phyloP scores from a whole-genome alignment of 2,329 filamentous ascomycete genomes.

The Alternaria solani region DNA sequence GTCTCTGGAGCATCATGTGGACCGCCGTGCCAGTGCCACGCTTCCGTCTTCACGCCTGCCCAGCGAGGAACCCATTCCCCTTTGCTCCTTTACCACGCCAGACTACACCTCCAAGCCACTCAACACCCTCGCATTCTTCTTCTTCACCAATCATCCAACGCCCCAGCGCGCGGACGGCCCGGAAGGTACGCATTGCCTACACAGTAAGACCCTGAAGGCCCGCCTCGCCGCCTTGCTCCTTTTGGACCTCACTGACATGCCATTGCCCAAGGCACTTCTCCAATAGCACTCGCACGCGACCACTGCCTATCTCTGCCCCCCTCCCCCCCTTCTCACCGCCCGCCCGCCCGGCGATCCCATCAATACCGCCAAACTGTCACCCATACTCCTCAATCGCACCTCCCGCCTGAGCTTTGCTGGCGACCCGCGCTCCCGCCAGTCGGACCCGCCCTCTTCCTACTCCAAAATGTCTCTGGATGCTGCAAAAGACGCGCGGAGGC shows the following conservation, averaged over 20 bases:
- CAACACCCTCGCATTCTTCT: conserved; percentile 7
- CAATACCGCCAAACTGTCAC: conserved; percentile 96
- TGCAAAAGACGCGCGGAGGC: conserved; percentile 74
- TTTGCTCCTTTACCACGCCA: conserved; percentile 1
- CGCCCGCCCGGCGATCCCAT: conserved; percentile 11
- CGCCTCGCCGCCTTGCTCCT: conserved; percentile 17
- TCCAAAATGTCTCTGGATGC: conserved; percentile 46
- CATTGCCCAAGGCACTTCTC: conserved; percentile 1
- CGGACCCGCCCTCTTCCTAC: conserved; percentile 34
- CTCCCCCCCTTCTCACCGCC: neutral
- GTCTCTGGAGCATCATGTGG: conserved; percentile 23
- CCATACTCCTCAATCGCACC: conserved; percentile 86
- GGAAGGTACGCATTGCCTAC: conserved; percentile 37
- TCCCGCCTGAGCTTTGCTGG: conserved; percentile 81
- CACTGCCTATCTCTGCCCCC: conserved; percentile 6
- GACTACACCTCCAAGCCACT: neutral
- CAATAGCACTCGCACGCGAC: conserved; percentile 5
- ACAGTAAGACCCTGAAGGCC: conserved; percentile 39
- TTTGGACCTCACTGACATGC: conserved; percentile 9
- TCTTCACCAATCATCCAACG: conserved; percentile 13
- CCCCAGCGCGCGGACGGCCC: conserved; percentile 36
- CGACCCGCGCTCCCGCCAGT: conserved; percentile 66
- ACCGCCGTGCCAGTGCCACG: conserved; percentile 26
- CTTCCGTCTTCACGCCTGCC: conserved; percentile 18
- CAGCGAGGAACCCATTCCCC: conserved; percentile 8